Evolutionary conservation across 2,329 filamentous ascomycete species (phyloP), one percentile per base, ranked within the genome.

Genomic region (Hymenoscyphus albidus): DNA sequence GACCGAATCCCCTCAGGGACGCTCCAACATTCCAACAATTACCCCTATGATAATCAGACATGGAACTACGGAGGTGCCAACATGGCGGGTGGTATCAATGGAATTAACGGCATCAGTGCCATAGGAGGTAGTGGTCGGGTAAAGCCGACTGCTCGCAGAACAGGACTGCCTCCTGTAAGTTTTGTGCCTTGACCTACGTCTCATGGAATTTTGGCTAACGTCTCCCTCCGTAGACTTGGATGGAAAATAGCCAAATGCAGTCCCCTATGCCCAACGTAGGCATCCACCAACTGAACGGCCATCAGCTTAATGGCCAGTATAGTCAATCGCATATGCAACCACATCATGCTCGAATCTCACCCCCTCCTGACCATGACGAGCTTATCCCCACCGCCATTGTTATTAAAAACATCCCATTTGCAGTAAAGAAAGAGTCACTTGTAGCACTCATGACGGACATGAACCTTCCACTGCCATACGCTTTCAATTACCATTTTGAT

Each of bases 401-500:
- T 65, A 98, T 99, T 79, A 99, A 99, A 81, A 99, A 99, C 76
- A 99, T 99, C 44, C 95, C 96, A 0, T 99, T 99, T 77, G 95
- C 96, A 35, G 93, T 98, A 64, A 93, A 97, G 78, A 98, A 98
- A 79, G 95, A 99, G 78, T 92, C 94, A 73, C 83, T 99, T 48
- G 92, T 96, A 40, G 87, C 89, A 68, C 84, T 97, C 71, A 99
- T 99, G 95, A 91, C 93, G 9, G 92, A 97, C 22, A 86, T 98
- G 84, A 90, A 92, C 70, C 85, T 99, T 48, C 95, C 95, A 0
- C 86, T 98, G 70, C 95, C 95, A 0, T 99, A 99, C 75, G 95
- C 95, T 13, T 99, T 99, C 83, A 99, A 99, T 82, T 98, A 99
- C 75, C 95, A 99, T 78, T 99, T 99, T 75, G 95, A 99, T 76